Base-by-base conservation (phyloP, 768 basidiomycete species). In the Rhizopogon vulgaris region DNA sequence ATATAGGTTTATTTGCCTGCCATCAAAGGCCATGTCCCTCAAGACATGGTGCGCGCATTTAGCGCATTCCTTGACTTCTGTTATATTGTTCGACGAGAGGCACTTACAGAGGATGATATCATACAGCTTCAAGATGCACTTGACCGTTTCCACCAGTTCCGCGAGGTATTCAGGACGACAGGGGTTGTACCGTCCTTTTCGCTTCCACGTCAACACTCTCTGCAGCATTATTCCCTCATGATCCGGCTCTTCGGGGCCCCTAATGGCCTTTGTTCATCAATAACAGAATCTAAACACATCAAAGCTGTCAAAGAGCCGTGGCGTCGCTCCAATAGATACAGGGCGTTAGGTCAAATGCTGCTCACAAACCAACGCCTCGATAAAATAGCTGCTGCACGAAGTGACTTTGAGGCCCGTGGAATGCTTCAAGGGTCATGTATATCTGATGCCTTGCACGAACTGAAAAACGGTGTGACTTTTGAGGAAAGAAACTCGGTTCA, bases 231-330 rank as follows among this genome's bases (percentile, higher is more conserved):
- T 40, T 37, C 14, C 1, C 24, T 39, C n/a, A 24, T 30, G 4
- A 61, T 63, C 40, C 18, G 15, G 1, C 41, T 54, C 3, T 63
- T 63, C 22, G 53, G 58, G 2, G 30, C 60, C 11, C 62, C 56
- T 1, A 61, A 59, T 49, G 60, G 62, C 6, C 56, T 62, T 17
- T 62, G 61, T 37, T 55, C 56, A 15, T 72, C 67, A n/a, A 71
- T 71, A n/a, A 72, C 67, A 0, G 67, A 72, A 40, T 66, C 65
- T 1, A 66, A 67, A 47, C 70, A 69, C 46, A 72, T 70, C 52
- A 63, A 67, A 28, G 69, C 67, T 17, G 68, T 72, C 11, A 71
- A 71, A 49, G 41, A 68, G 40, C 70, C 69, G 1, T 71, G 61
- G 57, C 58, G 60, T 2, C 58, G 58, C 2, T 70, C 69, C 1